Conservation (phyloP, 1,139 yeast species). For the Petasospora rhodanensis region DNA sequence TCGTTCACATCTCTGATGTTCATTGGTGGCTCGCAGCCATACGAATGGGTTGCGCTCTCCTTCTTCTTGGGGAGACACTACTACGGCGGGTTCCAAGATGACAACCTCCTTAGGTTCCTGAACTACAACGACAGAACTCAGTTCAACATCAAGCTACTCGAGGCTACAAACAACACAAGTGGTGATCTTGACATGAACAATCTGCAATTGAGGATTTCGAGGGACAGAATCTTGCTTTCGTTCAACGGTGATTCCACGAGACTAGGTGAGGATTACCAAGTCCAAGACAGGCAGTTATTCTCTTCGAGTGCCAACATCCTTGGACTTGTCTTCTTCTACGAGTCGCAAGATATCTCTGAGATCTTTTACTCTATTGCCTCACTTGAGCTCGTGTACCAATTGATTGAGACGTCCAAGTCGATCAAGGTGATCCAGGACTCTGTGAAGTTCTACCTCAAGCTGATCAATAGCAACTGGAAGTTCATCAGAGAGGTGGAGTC, state of each 20-base stretch:
- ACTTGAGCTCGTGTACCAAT: constrained; percentile 28
- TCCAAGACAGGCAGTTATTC: constrained; percentile 1
- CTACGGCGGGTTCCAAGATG: constrained; percentile 35
- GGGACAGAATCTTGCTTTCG: constrained; percentile 14
- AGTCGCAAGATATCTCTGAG: constrained; percentile 25
- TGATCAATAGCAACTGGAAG: constrained; percentile 30
- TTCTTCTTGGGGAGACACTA: constrained; percentile 36
- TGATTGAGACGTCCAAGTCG: constrained; percentile 31
- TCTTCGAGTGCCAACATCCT: constrained; percentile 4
- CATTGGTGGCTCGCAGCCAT: constrained; percentile 25
- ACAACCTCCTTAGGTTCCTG: constrained; percentile 30
- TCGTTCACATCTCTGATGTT: constrained; percentile 24
- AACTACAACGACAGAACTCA: constrained; percentile 31
- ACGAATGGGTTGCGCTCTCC: constrained; percentile 35
- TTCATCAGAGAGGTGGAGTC: constrained; percentile 36
- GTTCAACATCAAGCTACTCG: constrained; percentile 29
- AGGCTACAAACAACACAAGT: constrained; percentile 15
- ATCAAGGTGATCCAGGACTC: constrained; percentile 23
- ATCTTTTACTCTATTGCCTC: constrained; percentile 37
- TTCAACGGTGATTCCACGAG: constrained; percentile 16
- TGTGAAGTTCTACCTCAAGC: constrained; percentile 30
- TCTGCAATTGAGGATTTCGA: constrained; percentile 15
- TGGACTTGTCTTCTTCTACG: constrained; percentile 21
- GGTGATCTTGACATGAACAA: constrained; percentile 18
- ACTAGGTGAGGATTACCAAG: constrained; percentile 1